Evolutionary conservation across 2,329 filamentous ascomycete genomes (phyloP), one percentile per base, ranked within the genome.

Genomic region (Claviceps humidiphila): DNA sequence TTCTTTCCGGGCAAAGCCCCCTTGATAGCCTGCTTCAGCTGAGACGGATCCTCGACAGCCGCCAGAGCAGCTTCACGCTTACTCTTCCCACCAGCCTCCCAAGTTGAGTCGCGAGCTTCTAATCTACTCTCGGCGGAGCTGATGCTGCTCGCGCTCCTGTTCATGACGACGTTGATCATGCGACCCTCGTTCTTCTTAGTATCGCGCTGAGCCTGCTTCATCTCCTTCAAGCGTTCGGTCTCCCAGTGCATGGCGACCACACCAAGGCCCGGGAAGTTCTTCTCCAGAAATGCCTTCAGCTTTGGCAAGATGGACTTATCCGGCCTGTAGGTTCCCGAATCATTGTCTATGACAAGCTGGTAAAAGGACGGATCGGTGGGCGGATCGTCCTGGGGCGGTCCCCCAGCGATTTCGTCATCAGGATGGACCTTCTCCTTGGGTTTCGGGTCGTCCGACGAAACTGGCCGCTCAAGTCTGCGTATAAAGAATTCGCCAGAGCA

Each of bases 401-500:
- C 77, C n/a, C 67, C 72, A 4, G 68, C 66, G 2, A 76, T 47
- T 2, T 76, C 68, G 1, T 74, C 60, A 0, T 71, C 64, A 0
- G 79, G 78, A 55, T 85, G 79, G 1, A 76, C 76, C 42, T 69
- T 66, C 55, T 74, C 61, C 2, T 64, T 54, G 0, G 73, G 72
- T 14, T 76, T 60, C 1, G 68, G 64, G 16, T 73, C 70, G 8
- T 72, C 68, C 2, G 67, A 66, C 7, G 67, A 65, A 30, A 73
- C 66, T 0, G 75, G 72, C 14, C 74, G 72, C 50, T 75, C 67
- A 26, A 87, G 74, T 2, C 85, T 78, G 14, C 89, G 80, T 56
- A 97, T 77, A 65, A 96, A 93, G 67, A 97, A 97, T 64, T 97
- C 91, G 43, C 91, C 91, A 1, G 87, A 89, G 64, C 84, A 96